Conservation (phyloP, 805 yeast genomes). For the Candida ipomoeae region DNA sequence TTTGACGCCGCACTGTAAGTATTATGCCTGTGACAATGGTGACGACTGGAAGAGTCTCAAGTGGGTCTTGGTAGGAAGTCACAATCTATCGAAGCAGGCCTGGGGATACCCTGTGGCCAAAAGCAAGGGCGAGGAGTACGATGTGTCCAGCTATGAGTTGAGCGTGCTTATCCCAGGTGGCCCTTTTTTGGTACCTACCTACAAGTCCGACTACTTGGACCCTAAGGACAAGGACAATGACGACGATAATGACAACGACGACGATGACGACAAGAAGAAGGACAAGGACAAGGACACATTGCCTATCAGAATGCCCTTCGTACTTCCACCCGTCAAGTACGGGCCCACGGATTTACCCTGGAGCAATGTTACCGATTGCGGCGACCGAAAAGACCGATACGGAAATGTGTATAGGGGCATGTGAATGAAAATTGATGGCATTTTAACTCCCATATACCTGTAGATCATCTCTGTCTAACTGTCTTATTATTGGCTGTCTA, state of each 20-base stretch:
- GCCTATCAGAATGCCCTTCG: slow-evolving; percentile 52
- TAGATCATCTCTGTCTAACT: no score
- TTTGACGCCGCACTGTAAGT: slow-evolving; percentile 65
- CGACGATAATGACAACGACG: neutral
- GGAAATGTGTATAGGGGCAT: slow-evolving; percentile 7
- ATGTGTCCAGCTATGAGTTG: slow-evolving; percentile 36
- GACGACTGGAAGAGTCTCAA: slow-evolving; percentile 47
- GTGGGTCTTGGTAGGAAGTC: slow-evolving; percentile 73
- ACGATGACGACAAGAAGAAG: no score
- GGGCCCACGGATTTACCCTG: slow-evolving; percentile 44
- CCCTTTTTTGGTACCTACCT: slow-evolving; percentile 40
- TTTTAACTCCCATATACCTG: no score
- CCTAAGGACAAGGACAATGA: neutral
- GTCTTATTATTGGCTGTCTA: no score
- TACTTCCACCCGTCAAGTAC: slow-evolving; percentile 47
- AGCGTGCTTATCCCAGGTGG: slow-evolving; percentile 29
- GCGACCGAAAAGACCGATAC: slow-evolving; percentile 9
- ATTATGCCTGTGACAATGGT: slow-evolving; percentile 52
- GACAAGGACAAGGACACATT: slow-evolving; percentile 9
- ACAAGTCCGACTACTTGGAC: slow-evolving; percentile 31
- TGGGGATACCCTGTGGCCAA: slow-evolving; percentile 56
- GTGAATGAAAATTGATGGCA: no score
- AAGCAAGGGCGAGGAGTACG: slow-evolving; percentile 18
- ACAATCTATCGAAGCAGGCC: slow-evolving; percentile 72
- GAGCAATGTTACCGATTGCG: slow-evolving; percentile 25